Evolutionary conservation across 257 asterid genomes (phyloP).

Genomic region (Asclepias syriaca): DNA sequence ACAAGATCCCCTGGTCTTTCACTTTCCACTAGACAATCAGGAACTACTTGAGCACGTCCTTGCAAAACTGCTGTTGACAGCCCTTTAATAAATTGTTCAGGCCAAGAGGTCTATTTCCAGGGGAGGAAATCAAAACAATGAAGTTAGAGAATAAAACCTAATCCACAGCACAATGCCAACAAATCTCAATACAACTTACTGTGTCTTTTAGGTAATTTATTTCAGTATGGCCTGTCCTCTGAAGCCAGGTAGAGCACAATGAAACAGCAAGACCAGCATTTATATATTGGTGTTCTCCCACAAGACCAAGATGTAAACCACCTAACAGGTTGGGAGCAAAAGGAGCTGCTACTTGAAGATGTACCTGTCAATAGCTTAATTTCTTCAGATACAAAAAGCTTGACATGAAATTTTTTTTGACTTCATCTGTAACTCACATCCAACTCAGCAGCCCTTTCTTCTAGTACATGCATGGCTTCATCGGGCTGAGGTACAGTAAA

Average conservation of each 20-base stretch:
- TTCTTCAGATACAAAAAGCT: constrained; percentile 12
- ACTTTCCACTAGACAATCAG: constrained; percentile 59
- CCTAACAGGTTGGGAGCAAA: constrained; percentile 62
- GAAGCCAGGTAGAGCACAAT: constrained; percentile 92
- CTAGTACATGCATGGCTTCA: constrained; percentile 44
- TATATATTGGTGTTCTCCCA: constrained; percentile 87
- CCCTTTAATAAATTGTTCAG: constrained; percentile 83
- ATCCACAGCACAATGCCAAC: constrained; percentile 11
- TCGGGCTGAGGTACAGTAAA: constrained; percentile 49
- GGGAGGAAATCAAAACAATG: background rate
- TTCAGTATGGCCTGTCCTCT: constrained; percentile 73
- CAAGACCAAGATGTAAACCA: constrained; percentile 78
- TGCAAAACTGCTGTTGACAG: constrained; percentile 67
- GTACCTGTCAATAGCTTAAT: constrained; percentile 46
- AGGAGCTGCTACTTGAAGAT: constrained; percentile 76
- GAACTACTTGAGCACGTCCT: constrained; percentile 94
- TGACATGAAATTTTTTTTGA: background rate
- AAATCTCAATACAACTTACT: constrained; percentile 43
- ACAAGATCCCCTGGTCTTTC: constrained; percentile 64
- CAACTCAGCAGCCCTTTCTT: constrained; percentile 36
- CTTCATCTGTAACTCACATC: constrained; percentile 24
- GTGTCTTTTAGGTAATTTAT: constrained; percentile 61
- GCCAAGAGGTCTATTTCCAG: constrained; percentile 63
- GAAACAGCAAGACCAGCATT: constrained; percentile 98
- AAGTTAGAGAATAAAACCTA: background rate